Evolutionary conservation across 306 rosid genomes (phyloP).

Genomic region (Medicago arabica): DNA sequence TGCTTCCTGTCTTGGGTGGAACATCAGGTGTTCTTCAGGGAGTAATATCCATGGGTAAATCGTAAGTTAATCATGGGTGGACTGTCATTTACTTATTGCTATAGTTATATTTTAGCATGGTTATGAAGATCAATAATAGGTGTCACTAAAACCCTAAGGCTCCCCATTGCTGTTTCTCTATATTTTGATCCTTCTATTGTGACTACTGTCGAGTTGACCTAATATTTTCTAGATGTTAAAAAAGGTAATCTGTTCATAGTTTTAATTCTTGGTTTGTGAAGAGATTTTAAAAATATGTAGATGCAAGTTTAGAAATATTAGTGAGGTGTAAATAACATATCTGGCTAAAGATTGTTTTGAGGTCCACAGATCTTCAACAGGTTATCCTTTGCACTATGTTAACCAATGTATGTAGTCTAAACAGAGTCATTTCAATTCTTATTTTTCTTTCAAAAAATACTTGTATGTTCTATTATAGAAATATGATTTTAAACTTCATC

Average conservation of each 20-base stretch:
- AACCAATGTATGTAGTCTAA: constrained; percentile 18
- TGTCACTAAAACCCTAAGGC: constrained; percentile 27
- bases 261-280: constrained; percentile 24
- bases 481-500: constrained; percentile 34
- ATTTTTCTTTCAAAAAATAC: constrained; percentile 9
- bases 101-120: constrained; percentile 16
- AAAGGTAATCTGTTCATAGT: constrained; percentile 19
- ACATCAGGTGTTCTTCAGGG: constrained; percentile 96
- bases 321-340: constrained; percentile 8
- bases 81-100: constrained; percentile 19
- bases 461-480: not conserved
- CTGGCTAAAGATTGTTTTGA: constrained; percentile 10
- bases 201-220: constrained; percentile 6
- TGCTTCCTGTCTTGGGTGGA: constrained; percentile 95
- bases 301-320: constrained; percentile 34
- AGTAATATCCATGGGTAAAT: constrained; percentile 87
- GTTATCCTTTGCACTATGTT: constrained; percentile 8
- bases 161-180: not conserved
- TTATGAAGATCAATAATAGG: constrained; percentile 19
- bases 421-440: constrained; percentile 16
- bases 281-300: constrained; percentile 27
- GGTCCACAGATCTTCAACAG: constrained; percentile 4
- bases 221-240: constrained; percentile 13
- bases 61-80: constrained; percentile 58
- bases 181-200: constrained; percentile 27